Evolutionary conservation across 805 yeast species (phyloP).

Genomic region (Candida germanica): DNA sequence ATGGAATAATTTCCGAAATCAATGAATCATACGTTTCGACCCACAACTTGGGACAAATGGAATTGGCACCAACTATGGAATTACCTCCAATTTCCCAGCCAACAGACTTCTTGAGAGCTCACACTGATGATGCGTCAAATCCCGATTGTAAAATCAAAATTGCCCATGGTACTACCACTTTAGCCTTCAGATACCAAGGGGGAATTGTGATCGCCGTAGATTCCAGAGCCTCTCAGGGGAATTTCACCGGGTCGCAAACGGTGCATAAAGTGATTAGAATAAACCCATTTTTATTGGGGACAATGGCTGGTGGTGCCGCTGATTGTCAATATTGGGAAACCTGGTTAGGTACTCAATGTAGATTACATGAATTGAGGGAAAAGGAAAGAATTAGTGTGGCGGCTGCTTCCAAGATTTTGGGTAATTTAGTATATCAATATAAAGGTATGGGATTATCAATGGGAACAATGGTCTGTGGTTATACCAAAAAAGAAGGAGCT

Average conservation of each 20-base stretch:
- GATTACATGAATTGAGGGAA: slow-evolving; percentile 90
- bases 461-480: slow-evolving; percentile 99
- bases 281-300: slow-evolving; percentile 91
- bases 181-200: slow-evolving; percentile 93
- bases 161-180: slow-evolving; percentile 98
- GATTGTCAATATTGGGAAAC: slow-evolving; percentile 99
- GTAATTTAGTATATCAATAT: slow-evolving; percentile 87
- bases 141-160: slow-evolving; percentile 94
- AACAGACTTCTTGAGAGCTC: slow-evolving; percentile 91
- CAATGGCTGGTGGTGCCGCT: slow-evolving; percentile 99
- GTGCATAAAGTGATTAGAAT: slow-evolving; percentile 97
- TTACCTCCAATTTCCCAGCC: slow-evolving; percentile 88
- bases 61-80: slow-evolving; percentile 58
- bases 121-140: slow-evolving; percentile 89
- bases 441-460: slow-evolving; percentile 98
- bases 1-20: slow-evolving; percentile 26
- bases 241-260: slow-evolving; percentile 97
- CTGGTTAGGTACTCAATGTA: slow-evolving; percentile 96
- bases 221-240: slow-evolving; percentile 96
- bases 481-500: slow-evolving; percentile 93
- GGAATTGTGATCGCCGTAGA: slow-evolving; percentile 97
- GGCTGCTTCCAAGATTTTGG: slow-evolving; percentile 91
- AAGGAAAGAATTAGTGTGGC: slow-evolving; percentile 94
- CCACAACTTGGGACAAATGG: slow-evolving; percentile 17
- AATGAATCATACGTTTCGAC: slow-evolving; percentile 17